Evolutionary conservation across 345 rosid genomes (phyloP).

Genomic region (Turritis glabra): DNA sequence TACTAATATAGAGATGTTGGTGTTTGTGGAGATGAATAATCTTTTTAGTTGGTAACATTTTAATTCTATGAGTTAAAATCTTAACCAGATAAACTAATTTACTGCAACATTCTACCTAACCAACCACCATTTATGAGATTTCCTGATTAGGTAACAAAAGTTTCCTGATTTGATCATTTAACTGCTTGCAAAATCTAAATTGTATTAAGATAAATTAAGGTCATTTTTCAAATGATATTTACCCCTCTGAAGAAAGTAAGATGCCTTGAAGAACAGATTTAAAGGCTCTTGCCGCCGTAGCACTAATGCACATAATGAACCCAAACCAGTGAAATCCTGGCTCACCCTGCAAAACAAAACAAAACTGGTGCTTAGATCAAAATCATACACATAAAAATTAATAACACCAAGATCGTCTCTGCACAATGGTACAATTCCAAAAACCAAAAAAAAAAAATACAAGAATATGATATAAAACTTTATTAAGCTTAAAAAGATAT

Average conservation of each 20-base stretch:
- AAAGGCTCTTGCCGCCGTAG: slow-evolving; percentile 95
- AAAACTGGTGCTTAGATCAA: neutral
- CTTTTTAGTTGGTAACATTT: neutral
- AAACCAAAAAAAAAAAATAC: neutral
- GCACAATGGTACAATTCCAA: neutral
- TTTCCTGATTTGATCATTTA: slow-evolving; percentile 25
- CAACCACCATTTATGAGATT: slow-evolving; percentile 9
- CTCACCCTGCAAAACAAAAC: slow-evolving; percentile 71
- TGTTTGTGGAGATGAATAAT: neutral
- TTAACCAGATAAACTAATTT: slow-evolving; percentile 1
- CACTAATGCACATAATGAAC: slow-evolving; percentile 92
- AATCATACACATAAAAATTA: neutral
- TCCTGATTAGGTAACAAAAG: slow-evolving; percentile 16
- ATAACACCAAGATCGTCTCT: neutral
- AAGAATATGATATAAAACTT: slow-evolving; percentile 5
- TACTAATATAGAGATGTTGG: neutral
- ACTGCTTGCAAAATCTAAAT: neutral
- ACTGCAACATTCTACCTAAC: slow-evolving; percentile 11
- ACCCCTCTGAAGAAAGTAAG: slow-evolving; percentile 95
- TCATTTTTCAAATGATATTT: neutral
- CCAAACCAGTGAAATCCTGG: slow-evolving; percentile 95
- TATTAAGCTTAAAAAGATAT: slow-evolving; percentile 19
- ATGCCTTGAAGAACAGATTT: slow-evolving; percentile 97
- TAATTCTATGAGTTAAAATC: neutral
- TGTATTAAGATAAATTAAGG: neutral